Conservation (phyloP, 2,329 filamentous ascomycete species). For the Karstenula rhodostoma region DNA sequence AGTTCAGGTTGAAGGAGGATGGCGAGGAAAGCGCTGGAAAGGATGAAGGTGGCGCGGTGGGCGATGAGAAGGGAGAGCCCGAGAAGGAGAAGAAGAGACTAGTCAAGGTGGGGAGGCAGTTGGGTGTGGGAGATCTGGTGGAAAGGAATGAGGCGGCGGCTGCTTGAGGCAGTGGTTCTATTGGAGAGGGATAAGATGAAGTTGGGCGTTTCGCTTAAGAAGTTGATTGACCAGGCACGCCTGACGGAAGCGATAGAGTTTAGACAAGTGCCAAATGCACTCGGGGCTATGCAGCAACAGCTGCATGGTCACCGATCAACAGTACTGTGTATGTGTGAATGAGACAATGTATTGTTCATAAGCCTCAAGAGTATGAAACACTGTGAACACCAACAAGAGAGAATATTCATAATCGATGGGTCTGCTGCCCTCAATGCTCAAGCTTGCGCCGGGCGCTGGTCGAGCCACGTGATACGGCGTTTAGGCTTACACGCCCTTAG, state of each 20-base stretch:
- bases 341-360: not conserved
- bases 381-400: not conserved
- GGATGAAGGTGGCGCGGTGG: constrained; percentile 47
- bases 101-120: constrained; percentile 79
- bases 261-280: not conserved
- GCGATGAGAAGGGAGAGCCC: constrained; percentile 41
- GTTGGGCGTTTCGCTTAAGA: not conserved
- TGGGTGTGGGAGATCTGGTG: constrained; percentile 80
- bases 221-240: not conserved
- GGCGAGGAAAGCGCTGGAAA: constrained; percentile 49
- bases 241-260: not conserved
- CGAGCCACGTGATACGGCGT: constrained; percentile 13
- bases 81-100: constrained; percentile 61
- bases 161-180: constrained; percentile 13
- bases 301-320: not conserved
- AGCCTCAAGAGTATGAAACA: not conserved
- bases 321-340: not conserved
- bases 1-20: constrained; percentile 56
- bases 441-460: not conserved
- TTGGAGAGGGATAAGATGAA: not conserved
- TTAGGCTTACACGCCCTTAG: constrained; percentile 19
- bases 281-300: not conserved
- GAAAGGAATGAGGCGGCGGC: constrained; percentile 68
- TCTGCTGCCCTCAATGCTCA: too few relatives aligned
- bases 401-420: not conserved